A percentile compares a stretch with the other conserved stretches of the same genome.
Conservation (phyloP, 148 eudicot species). For the Rhododendron ovatum region DNA sequence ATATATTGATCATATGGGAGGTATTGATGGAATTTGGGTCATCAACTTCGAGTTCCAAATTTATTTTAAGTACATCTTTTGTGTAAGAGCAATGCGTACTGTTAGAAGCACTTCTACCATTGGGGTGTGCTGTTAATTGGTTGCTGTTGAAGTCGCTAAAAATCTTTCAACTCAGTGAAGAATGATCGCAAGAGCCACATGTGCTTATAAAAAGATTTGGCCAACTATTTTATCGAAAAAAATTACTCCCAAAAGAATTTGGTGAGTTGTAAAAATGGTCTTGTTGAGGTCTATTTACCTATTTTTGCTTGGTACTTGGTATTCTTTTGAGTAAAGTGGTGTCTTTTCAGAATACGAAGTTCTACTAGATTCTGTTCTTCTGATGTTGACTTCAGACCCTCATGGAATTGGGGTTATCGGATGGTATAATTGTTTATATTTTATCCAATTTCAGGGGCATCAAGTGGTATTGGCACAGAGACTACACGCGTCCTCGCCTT, state of each 20-base stretch:
- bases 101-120: too few relatives aligned
- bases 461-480: conserved; percentile 47
- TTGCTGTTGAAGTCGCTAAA: not conserved
- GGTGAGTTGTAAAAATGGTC: not conserved
- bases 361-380: not conserved
- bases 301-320: not conserved
- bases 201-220: not conserved
- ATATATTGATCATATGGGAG: too few relatives aligned
- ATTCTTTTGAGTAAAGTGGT: not conserved
- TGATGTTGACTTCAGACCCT: not conserved
- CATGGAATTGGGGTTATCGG: not conserved
- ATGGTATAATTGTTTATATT: not conserved
- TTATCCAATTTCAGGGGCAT: conserved; percentile 58
- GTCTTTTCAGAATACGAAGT: not conserved
- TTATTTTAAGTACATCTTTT: not conserved
- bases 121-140: not conserved
- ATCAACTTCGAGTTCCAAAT: not conserved
- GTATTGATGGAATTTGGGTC: too few relatives aligned
- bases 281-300: too few relatives aligned
- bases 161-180: not conserved
- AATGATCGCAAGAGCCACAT: not conserved
- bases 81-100: not conserved
- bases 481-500: not conserved
- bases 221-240: not conserved
- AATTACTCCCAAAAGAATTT: not conserved